A percentile compares a stretch with the other conserved stretches of the same genome.
Conservation (phyloP, 495 filamentous ascomycete genomes). For the Chaetomium fimeti region DNA sequence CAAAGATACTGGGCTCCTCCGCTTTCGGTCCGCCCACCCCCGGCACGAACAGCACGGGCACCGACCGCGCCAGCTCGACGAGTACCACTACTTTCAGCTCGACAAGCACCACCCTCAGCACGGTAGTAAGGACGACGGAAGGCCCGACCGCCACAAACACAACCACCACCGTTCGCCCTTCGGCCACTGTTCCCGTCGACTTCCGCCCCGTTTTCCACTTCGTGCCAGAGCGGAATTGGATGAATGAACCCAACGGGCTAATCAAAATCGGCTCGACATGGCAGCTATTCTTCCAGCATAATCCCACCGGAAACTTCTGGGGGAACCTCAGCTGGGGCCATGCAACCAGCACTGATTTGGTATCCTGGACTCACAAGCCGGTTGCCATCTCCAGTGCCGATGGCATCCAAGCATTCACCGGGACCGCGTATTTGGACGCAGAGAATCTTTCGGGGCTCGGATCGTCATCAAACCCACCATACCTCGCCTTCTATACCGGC, state of each 20-base stretch:
- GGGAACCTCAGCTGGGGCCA: constrained; percentile 7
- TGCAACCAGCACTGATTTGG: constrained; percentile 7
- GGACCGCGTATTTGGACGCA: not conserved
- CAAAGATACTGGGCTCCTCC: constrained; percentile 1
- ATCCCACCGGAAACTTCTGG: constrained; percentile 6
- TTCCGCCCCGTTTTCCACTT: constrained; percentile 13
- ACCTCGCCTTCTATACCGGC: constrained; percentile 6
- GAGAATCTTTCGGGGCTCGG: constrained; percentile 3
- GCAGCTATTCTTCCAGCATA: constrained; percentile 9
- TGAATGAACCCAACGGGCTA: constrained; percentile 8
- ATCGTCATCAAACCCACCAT: constrained; percentile 10
- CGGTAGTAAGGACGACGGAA: not conserved
- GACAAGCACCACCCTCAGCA: not conserved
- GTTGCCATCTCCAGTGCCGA: constrained; percentile 10
- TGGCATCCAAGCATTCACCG: constrained; percentile 9
- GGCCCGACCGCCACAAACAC: not conserved
- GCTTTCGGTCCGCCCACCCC: not conserved
- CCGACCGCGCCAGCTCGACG: not conserved
- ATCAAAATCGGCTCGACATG: constrained; percentile 10
- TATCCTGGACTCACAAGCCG: constrained; percentile 7
- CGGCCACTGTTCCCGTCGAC: constrained; percentile 1
- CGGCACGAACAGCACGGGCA: constrained; percentile 5
- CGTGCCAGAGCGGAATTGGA: constrained; percentile 9
- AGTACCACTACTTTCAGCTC: constrained; percentile 1
- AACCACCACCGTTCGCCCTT: not conserved